Conservation (phyloP, 176 grass and related monocot genomes). For the Phyllostachys edulis region DNA sequence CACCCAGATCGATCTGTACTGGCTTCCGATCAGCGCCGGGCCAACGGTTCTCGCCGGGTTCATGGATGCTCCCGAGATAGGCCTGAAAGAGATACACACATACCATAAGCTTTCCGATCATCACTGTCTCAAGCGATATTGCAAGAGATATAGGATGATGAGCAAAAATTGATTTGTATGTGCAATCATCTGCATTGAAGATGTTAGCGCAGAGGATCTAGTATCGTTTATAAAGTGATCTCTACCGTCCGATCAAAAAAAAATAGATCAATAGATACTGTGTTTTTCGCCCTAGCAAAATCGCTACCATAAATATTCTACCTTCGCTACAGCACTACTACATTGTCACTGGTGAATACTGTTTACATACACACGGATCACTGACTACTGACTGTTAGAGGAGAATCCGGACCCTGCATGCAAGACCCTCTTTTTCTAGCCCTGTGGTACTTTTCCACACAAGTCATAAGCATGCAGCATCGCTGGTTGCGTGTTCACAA, state of each 20-base stretch:
- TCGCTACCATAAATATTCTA: too few relatives aligned
- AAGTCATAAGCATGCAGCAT: background rate
- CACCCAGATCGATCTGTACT: conserved; percentile 75
- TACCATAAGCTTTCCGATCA: background rate
- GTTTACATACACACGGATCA: too few relatives aligned
- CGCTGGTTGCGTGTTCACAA: conserved; percentile 10
- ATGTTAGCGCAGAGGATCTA: too few relatives aligned
- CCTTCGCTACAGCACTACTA: rapidly evolving
- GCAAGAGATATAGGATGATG: background rate
- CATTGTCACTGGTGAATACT: too few relatives aligned
- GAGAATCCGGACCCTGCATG: background rate
- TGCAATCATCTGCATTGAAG: too few relatives aligned
- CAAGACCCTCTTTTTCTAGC: background rate
- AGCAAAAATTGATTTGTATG: background rate
- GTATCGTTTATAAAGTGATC: too few relatives aligned
- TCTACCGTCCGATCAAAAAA: too few relatives aligned
- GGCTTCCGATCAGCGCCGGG: conserved; percentile 54
- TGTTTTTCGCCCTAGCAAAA: too few relatives aligned
- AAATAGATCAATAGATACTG: too few relatives aligned
- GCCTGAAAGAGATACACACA: conserved; percentile 28
- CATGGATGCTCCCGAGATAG: conserved; percentile 83
- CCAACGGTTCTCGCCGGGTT: conserved; percentile 79
- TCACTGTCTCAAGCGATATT: background rate
- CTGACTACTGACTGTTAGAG: too few relatives aligned
- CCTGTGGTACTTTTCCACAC: background rate